phyloP scores from a whole-genome alignment of 768 basidiomycete genomes.

The Russula earlei region DNA sequence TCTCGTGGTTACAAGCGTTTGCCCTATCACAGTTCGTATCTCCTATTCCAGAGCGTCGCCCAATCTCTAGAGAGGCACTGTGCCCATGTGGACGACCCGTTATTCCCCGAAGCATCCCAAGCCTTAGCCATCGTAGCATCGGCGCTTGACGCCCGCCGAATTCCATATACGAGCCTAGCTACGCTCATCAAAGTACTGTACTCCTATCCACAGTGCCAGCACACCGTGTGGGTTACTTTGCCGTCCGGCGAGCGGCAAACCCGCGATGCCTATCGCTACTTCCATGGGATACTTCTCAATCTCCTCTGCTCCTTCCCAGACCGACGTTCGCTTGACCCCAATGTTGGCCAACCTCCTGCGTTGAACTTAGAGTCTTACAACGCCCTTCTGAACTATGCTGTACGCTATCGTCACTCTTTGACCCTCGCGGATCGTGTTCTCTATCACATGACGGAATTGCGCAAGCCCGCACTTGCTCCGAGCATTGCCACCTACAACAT shows the following conservation, averaged over 20 bases:
- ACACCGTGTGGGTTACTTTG: constrained; percentile 22
- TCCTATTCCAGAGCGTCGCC: constrained; percentile 6
- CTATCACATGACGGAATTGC: constrained; percentile 42
- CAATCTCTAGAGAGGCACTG: constrained; percentile 17
- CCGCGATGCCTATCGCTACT: constrained; percentile 24
- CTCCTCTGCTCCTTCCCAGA: constrained; percentile 14
- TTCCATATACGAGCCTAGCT: constrained; percentile 7
- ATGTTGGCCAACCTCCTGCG: constrained; percentile 22
- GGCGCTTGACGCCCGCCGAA: constrained; percentile 1
- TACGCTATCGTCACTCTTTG: constrained; percentile 49
- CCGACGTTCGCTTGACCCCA: neutral
- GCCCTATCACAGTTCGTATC: neutral
- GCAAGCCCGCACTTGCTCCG: constrained; percentile 35
- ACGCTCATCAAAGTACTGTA: constrained; percentile 16
- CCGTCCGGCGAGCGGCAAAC: constrained; percentile 5
- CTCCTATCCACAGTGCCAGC: constrained; percentile 21
- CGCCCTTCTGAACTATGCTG: constrained; percentile 53
- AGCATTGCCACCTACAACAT: constrained; percentile 48
- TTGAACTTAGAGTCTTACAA: constrained; percentile 43
- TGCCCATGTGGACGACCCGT: constrained; percentile 3
- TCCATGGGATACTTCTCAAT: constrained; percentile 26
- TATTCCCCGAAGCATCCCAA: constrained; percentile 16
- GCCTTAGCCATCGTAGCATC: constrained; percentile 17
- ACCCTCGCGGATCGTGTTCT: constrained; percentile 40
- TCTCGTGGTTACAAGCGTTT: constrained; percentile 2